Base-by-base conservation (phyloP, 306 rosid species). In the Cicer pinnatifidum region DNA sequence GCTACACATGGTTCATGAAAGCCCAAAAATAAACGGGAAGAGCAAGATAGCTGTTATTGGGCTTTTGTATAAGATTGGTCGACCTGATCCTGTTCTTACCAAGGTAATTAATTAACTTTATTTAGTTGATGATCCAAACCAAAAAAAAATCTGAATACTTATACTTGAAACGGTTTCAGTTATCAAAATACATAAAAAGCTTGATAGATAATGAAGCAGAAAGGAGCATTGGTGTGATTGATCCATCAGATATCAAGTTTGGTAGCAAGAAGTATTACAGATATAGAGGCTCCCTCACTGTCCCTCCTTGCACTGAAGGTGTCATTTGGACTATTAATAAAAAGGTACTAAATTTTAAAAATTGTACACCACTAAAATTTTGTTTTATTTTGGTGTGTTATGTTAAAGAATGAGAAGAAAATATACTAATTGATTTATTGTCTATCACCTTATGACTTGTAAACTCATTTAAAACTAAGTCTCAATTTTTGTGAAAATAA, bases 291-390 rank as follows among this genome's bases (percentile, higher is more conserved):
- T 91, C 97, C 9, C 87, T 87, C 80, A 91, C 96, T 5, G 76
- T 77, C 62, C 97, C 96, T 80, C 97, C 97, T 60, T 89, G 97
- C 54, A 86, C 84, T 11, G 89, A 87, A 83, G 92, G 87, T 9
- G 92, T 92, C 73, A 75, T 85, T 82, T 90, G 98, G 96, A 78
- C 88, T 48, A 79, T 90, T 2, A 83, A 79, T 50, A 87, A 70
- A 67, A 85, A 85, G 89, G 94, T 90, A 72, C 17, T 16, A 17
- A 17, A 17, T 17, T 17, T 17, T 17, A 0, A 17, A 17, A 17
- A 17, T 23, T 23, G 0, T 23, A 0, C 33, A 23, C 33, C 33
- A 23, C 33, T 23, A 23, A 23, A 23, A 28, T 28, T 28, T 28
- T 28, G 2, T 23, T 23, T 23, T 23, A 28, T 28, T 28, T 28